Evolutionary conservation across 495 filamentous ascomycete genomes (phyloP).

Genomic region (Acidiella bohemica): DNA sequence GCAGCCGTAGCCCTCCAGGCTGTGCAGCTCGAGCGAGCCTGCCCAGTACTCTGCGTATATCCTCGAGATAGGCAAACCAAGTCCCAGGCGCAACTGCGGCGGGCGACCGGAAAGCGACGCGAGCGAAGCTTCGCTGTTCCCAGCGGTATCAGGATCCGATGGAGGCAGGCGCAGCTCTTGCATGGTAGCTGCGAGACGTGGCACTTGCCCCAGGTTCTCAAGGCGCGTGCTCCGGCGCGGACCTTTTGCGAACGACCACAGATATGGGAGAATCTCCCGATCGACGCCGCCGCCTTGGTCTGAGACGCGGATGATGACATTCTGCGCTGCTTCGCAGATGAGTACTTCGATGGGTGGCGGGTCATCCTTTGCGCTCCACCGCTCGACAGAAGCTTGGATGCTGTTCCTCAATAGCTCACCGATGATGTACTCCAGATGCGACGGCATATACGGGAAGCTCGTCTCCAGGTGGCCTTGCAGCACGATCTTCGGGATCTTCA

Average conservation of each 20-base stretch:
- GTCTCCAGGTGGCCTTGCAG: constrained; percentile 76
- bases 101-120: constrained; percentile 64
- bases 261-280: constrained; percentile 65
- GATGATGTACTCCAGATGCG: constrained; percentile 92
- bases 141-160: background rate
- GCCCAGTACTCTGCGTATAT: constrained; percentile 99
- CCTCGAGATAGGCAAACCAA: constrained; percentile 84
- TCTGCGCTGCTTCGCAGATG: constrained; percentile 84
- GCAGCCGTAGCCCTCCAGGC: constrained; percentile 90
- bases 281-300: constrained; percentile 91
- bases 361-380: constrained; percentile 32
- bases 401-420: constrained; percentile 92
- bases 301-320: constrained; percentile 91
- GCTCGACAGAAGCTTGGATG: constrained; percentile 79
- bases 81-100: constrained; percentile 78
- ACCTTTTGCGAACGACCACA: constrained; percentile 95
- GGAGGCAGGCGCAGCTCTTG: constrained; percentile 51
- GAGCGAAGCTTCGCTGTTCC: constrained; percentile 41
- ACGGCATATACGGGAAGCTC: constrained; percentile 91
- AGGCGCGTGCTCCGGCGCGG: constrained; percentile 59
- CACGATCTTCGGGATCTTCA: constrained; percentile 64
- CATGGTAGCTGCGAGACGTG: constrained; percentile 86
- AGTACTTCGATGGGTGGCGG: constrained; percentile 84
- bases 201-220: constrained; percentile 72
- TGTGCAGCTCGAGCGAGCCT: constrained; percentile 81